Evolutionary conservation across 148 eudicot genomes (phyloP).

Genomic region (Polygonum maritimum): DNA sequence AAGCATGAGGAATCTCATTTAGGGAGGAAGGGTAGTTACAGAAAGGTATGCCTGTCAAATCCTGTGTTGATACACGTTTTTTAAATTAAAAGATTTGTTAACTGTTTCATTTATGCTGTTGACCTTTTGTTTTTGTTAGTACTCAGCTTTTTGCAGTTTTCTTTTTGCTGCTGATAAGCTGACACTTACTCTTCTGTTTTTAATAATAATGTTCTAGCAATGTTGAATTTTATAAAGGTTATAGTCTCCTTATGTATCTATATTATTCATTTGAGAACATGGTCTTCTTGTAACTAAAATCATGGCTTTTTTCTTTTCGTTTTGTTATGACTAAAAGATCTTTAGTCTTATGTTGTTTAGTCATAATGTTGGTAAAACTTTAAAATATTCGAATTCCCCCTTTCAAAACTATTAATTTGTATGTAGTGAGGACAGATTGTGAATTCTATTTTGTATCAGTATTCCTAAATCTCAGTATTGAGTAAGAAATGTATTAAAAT

Average conservation of each 20-base stretch:
- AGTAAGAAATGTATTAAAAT: background rate
- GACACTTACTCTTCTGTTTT: background rate
- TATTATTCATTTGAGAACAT: background rate
- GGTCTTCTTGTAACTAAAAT: background rate
- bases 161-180: background rate
- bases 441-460: background rate
- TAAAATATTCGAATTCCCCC: background rate
- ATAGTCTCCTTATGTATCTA: background rate
- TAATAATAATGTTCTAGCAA: background rate
- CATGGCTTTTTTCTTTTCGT: background rate
- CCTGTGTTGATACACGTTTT: background rate
- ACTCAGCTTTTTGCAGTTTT: background rate
- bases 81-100: background rate
- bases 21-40: constrained; percentile 6
- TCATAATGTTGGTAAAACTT: too few relatives aligned
- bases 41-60: constrained; percentile 4
- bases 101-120: background rate
- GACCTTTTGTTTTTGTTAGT: background rate
- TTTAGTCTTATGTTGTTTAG: too few relatives aligned
- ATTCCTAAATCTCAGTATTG: background rate
- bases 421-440: background rate
- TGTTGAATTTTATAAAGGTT: background rate
- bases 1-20: constrained; percentile 4
- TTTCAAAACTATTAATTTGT: background rate
- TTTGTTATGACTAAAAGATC: background rate